Evolutionary conservation across 2,329 filamentous ascomycete genomes (phyloP).

Genomic region (Phialophora macrospora): DNA sequence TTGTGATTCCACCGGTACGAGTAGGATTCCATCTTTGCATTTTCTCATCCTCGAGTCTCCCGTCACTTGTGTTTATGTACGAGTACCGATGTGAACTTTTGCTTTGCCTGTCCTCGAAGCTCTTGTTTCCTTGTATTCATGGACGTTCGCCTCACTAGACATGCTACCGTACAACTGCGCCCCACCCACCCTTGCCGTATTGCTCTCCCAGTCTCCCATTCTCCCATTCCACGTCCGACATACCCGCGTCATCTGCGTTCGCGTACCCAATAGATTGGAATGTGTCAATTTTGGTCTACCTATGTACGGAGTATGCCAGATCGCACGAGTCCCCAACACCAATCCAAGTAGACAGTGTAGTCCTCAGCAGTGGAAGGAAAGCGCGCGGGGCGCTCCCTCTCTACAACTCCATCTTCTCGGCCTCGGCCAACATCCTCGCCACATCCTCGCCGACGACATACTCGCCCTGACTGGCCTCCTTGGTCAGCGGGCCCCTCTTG

Average conservation of each 20-base stretch:
- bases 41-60: background rate
- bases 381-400: too few relatives aligned
- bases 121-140: too few relatives aligned
- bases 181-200: too few relatives aligned
- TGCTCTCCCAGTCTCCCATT: too few relatives aligned
- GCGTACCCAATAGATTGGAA: too few relatives aligned
- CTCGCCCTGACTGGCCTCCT: conserved; percentile 28
- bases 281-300: too few relatives aligned
- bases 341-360: too few relatives aligned
- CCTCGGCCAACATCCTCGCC: conserved; percentile 3
- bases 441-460: conserved; percentile 3
- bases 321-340: background rate
- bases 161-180: too few relatives aligned
- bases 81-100: background rate
- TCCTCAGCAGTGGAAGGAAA: background rate
- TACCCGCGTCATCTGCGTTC: too few relatives aligned
- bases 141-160: too few relatives aligned
- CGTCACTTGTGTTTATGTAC: background rate
- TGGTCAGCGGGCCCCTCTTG: conserved; percentile 72
- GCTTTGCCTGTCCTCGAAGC: background rate
- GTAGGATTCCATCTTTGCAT: background rate
- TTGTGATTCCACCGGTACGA: background rate
- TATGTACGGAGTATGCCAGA: too few relatives aligned
- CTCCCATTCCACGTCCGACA: too few relatives aligned
- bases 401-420: conserved; percentile 11